Evolutionary conservation across 345 rosid species (phyloP).

Genomic region (Stellera chamaejasme): DNA sequence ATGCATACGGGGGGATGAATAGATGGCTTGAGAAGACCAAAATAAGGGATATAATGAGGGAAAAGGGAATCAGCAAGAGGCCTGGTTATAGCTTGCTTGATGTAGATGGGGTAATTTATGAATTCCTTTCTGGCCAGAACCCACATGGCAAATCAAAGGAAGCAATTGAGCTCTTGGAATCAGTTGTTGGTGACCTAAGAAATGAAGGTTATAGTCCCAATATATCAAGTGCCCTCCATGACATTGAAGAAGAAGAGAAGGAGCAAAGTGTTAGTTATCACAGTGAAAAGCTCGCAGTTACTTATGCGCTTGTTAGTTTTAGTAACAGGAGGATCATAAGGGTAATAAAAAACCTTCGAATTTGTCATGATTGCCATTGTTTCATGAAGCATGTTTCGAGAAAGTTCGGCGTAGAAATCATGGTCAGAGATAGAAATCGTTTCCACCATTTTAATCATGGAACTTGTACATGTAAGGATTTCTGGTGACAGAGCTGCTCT

Average conservation of each 20-base stretch:
- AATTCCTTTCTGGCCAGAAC: slow-evolving; percentile 39
- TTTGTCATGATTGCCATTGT: slow-evolving; percentile 33
- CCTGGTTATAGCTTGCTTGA: slow-evolving; percentile 33
- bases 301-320: slow-evolving; percentile 24
- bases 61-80: slow-evolving; percentile 30
- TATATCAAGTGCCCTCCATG: slow-evolving; percentile 29
- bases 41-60: slow-evolving; percentile 32
- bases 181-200: slow-evolving; percentile 20
- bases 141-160: slow-evolving; percentile 27
- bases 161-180: slow-evolving; percentile 20
- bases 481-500: slow-evolving; percentile 19
- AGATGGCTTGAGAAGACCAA: slow-evolving; percentile 30
- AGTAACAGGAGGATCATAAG: slow-evolving; percentile 22
- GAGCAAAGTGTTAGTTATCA: slow-evolving; percentile 36
- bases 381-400: slow-evolving; percentile 38
- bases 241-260: slow-evolving; percentile 53
- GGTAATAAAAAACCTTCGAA: slow-evolving; percentile 41
- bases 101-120: slow-evolving; percentile 24
- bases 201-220: slow-evolving; percentile 28
- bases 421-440: slow-evolving; percentile 33
- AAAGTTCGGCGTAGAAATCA: slow-evolving; percentile 25
- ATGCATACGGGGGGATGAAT: slow-evolving; percentile 36
- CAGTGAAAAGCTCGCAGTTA: slow-evolving; percentile 49
- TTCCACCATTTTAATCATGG: slow-evolving; percentile 44
- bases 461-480: slow-evolving; percentile 33